Percentiles rank a stretch among this genome's conserved stretches.
phyloP scores from a whole-genome alignment of 352 stramenopile genomes.

The Plasmopara muralis region DNA sequence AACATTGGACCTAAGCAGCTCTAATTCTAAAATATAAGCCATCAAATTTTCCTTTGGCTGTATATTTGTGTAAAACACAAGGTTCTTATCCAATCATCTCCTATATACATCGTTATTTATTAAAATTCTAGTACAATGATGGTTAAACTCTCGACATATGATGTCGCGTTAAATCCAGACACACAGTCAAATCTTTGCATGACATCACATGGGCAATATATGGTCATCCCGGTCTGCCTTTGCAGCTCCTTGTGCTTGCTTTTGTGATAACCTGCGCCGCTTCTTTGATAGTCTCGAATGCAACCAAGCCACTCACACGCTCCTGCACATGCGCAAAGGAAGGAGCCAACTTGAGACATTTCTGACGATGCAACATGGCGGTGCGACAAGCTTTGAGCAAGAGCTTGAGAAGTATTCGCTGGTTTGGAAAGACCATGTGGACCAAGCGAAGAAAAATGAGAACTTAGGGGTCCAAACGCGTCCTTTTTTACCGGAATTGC shows the following conservation, averaged over 20 bases:
- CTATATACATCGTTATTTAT: too few species aligned
- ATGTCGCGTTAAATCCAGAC: too few species aligned
- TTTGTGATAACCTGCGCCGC: slow-evolving; percentile 30
- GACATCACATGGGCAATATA: too few species aligned
- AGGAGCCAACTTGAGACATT: slow-evolving; percentile 50
- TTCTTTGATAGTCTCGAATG: slow-evolving; percentile 33
- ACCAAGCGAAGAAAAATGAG: slow-evolving; percentile 17
- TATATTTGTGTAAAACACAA: too few species aligned
- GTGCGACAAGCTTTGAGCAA: slow-evolving; percentile 28
- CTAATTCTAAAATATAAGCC: too few species aligned
- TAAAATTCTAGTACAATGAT: too few species aligned
- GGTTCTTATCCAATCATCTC: too few species aligned
- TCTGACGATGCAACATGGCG: slow-evolving; percentile 28
- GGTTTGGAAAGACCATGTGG: slow-evolving; percentile 42
- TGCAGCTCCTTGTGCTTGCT: slow-evolving; percentile 27
- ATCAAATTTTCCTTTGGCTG: too few species aligned
- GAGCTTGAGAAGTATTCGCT: slow-evolving; percentile 29
- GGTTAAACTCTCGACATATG: too few species aligned
- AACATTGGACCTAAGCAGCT: too few species aligned
- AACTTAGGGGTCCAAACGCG: slow-evolving; percentile 43
- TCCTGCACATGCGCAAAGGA: slow-evolving; percentile 43
- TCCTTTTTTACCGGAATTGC: slow-evolving; percentile 31
- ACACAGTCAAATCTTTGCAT: too few species aligned
- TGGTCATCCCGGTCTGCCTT: slow-evolving; percentile 19
- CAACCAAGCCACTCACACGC: slow-evolving; percentile 12